These are phyloP conservation scores for Gardenia jasminoides DNA, from an alignment of 257 asterid species.

Conservation along the genomic window DNA sequence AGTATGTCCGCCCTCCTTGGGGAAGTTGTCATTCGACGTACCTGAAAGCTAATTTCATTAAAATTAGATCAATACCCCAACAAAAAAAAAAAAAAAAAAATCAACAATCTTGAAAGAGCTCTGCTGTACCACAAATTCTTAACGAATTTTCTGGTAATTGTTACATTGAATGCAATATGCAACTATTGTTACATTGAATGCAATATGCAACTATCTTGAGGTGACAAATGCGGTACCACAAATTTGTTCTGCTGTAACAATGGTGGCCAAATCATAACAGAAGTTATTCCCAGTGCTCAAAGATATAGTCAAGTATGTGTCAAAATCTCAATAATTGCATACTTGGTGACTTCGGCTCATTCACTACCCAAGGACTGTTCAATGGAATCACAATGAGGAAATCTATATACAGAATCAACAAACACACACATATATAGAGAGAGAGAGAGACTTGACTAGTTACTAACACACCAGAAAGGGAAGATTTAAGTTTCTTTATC, in stretches of 20 bases:
- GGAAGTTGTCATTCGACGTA: constrained; percentile 98
- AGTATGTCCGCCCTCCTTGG: constrained; percentile 97
- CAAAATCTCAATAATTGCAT: neutral
- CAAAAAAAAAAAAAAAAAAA: constrained; percentile 5
- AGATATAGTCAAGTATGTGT: neutral
- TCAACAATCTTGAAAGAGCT: neutral
- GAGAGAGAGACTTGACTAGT: neutral
- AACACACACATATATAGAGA: neutral
- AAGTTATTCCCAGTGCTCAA: neutral
- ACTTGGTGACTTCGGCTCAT: neutral
- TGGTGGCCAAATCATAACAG: neutral
- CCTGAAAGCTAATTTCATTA: constrained; percentile 49
- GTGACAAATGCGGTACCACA: neutral
- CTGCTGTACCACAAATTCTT: neutral
- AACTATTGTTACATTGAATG: neutral
- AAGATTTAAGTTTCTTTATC: neutral
- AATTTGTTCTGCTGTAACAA: neutral
- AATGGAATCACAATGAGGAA: neutral
- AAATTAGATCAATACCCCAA: constrained; percentile 12
- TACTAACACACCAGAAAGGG: neutral
- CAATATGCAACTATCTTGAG: neutral
- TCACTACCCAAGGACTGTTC: neutral
- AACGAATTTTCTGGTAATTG: neutral
- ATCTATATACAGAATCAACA: neutral
- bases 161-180: neutral